A percentile compares a stretch with the other conserved stretches of the same genome.
Conservation (phyloP, 805 yeast species). For the Hanseniaspora nectarophila region DNA sequence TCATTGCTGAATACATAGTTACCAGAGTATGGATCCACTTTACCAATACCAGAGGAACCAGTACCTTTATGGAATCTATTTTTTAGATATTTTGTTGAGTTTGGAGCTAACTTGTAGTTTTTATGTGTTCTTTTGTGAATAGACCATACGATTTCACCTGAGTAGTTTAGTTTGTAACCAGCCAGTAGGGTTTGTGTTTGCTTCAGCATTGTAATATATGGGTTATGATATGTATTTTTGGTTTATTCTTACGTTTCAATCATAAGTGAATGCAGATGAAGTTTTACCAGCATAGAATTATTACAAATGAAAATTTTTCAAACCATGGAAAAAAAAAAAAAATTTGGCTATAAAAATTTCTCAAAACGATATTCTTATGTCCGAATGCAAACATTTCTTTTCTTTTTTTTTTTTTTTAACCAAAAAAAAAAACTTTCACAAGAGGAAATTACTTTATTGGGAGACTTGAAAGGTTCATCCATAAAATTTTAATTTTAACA, state of each 20-base stretch:
- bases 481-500: too few species aligned
- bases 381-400: not conserved
- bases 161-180: constrained; percentile 11
- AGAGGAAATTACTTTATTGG: not conserved
- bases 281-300: too few species aligned
- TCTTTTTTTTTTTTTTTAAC: not conserved
- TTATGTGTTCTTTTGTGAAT: constrained; percentile 11
- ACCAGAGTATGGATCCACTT: constrained; percentile 46
- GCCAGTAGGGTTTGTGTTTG: constrained; percentile 7
- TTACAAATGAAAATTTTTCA: too few species aligned
- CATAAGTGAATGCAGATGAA: too few species aligned
- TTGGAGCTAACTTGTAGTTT: constrained; percentile 29
- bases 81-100: constrained; percentile 89
- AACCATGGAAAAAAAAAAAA: not conserved
- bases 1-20: constrained; percentile 67
- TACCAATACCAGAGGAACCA: constrained; percentile 86
- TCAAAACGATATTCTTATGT: not conserved
- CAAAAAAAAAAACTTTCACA: too few species aligned
- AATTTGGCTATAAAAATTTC: not conserved
- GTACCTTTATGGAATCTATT: constrained; percentile 94
- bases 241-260: too few species aligned
- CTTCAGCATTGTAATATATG: not conserved
- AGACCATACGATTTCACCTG: constrained; percentile 14
- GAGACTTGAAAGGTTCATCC: too few species aligned
- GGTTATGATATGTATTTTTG: not conserved